Evolutionary conservation across 176 grass and related monocot genomes (phyloP).

Genomic region (Pharus latifolius): DNA sequence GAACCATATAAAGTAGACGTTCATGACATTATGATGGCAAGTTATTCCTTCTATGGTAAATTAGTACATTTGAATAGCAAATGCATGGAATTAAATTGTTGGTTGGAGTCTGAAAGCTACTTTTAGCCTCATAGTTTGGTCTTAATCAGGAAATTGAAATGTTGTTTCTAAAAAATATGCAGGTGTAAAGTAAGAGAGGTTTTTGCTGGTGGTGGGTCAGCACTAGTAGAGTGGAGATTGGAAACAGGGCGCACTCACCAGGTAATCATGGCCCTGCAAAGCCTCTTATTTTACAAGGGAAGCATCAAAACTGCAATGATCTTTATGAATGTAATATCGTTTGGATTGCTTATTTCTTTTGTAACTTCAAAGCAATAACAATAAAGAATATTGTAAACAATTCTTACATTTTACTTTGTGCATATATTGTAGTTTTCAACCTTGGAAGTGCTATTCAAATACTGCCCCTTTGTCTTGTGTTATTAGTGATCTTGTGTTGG

Average conservation of each 20-base stretch:
- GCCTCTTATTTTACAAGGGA: background rate
- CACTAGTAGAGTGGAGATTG: constrained; percentile 85
- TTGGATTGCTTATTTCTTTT: background rate
- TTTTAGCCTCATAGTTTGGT: background rate
- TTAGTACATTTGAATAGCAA: background rate
- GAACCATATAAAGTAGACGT: background rate
- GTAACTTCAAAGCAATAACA: background rate
- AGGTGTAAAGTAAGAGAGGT: constrained; percentile 86
- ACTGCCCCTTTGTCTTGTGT: background rate
- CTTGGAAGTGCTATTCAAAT: background rate
- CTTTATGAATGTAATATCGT: background rate
- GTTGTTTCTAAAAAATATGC: background rate
- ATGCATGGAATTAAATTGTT: background rate
- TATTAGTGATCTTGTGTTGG: background rate
- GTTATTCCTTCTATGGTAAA: background rate
- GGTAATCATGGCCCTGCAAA: constrained; percentile 15
- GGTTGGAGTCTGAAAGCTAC: background rate
- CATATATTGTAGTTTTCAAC: background rate
- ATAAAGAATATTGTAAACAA: background rate
- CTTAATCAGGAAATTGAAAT: background rate
- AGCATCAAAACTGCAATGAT: background rate
- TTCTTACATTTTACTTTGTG: background rate
- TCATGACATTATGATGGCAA: background rate
- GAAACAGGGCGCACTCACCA: constrained; percentile 93
- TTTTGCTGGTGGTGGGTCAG: constrained; percentile 53